Evolutionary conservation across 306 rosid species (phyloP).

Genomic region (Carpinus viminea): DNA sequence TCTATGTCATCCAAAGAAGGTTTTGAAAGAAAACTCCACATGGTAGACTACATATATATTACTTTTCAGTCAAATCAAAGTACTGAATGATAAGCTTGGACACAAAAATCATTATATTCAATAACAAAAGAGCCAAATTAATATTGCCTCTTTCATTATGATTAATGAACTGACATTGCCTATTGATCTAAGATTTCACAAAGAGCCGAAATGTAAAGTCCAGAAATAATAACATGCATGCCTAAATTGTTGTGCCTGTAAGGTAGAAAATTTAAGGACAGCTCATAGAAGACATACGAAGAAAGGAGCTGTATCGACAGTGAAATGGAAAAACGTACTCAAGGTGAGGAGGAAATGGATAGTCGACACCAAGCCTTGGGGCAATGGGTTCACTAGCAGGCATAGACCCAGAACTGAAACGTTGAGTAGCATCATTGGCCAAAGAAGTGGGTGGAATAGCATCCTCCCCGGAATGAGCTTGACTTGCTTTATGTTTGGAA

Average conservation of each 20-base stretch:
- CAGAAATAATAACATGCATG: background rate
- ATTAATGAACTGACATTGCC: background rate
- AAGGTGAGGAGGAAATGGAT: slow-evolving; percentile 88
- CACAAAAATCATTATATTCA: background rate
- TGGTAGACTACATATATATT: background rate
- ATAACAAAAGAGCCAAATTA: background rate
- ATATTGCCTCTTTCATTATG: background rate
- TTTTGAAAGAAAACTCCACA: background rate
- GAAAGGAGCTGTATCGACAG: background rate
- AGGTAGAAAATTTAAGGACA: slow-evolving; percentile 4
- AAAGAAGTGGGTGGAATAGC: slow-evolving; percentile 27
- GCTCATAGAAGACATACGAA: background rate
- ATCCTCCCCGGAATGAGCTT: slow-evolving; percentile 40
- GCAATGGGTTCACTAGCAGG: slow-evolving; percentile 72
- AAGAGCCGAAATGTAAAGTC: background rate
- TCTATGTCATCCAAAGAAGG: background rate
- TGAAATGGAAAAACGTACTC: slow-evolving; percentile 54
- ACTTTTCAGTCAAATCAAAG: background rate
- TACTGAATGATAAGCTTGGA: background rate
- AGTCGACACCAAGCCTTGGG: slow-evolving; percentile 82
- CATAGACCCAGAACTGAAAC: slow-evolving; percentile 41
- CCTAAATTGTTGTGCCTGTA: background rate
- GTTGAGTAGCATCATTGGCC: slow-evolving; percentile 37
- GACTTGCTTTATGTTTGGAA: slow-evolving; percentile 24
- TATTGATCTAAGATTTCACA: background rate